A percentile compares a stretch with the other conserved stretches of the same genome.
These are phyloP conservation scores for Echria macrotheca DNA, from an alignment of 495 filamentous ascomycete genomes.

Conservation along the genomic window DNA sequence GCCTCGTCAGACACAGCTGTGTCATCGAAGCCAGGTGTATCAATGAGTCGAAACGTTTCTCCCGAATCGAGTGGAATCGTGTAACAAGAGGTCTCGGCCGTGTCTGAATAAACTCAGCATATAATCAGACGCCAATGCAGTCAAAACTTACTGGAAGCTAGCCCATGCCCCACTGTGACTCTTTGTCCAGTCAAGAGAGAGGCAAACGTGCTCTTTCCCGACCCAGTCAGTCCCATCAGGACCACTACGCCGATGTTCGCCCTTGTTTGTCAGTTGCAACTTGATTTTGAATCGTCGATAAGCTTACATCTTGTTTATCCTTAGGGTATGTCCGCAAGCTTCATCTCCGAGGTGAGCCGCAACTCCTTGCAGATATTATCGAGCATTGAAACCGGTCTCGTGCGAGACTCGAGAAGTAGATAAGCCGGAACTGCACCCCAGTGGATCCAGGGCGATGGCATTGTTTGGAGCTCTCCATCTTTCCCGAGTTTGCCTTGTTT, in stretches of 20 bases:
- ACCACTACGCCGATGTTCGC: background rate
- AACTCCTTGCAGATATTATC: no score
- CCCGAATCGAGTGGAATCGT: background rate
- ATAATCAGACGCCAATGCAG: background rate
- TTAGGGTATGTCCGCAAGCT: no score
- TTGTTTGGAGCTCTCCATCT: no score
- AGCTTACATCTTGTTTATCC: background rate
- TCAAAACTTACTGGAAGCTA: background rate
- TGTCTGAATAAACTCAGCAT: conserved; percentile 1
- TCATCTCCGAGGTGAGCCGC: no score
- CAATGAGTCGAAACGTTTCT: conserved; percentile 29
- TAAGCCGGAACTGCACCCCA: no score
- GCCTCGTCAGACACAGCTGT: conserved; percentile 37
- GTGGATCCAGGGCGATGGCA: no score
- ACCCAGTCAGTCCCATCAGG: conserved; percentile 10
- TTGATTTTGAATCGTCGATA: background rate
- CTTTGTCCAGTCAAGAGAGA: conserved; percentile 20
- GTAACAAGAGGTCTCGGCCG: conserved; percentile 1
- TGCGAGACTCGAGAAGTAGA: no score
- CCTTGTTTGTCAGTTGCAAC: background rate
- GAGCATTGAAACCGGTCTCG: no score
- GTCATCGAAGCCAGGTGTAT: conserved; percentile 51
- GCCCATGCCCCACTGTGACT: conserved; percentile 25
- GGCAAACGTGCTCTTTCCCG: conserved; percentile 3
- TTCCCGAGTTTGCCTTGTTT: no score